A percentile compares a stretch with the other conserved stretches of the same genome.
phyloP scores from a whole-genome alignment of 2,329 filamentous ascomycete genomes.

The Biscogniauxia mediterranea region DNA sequence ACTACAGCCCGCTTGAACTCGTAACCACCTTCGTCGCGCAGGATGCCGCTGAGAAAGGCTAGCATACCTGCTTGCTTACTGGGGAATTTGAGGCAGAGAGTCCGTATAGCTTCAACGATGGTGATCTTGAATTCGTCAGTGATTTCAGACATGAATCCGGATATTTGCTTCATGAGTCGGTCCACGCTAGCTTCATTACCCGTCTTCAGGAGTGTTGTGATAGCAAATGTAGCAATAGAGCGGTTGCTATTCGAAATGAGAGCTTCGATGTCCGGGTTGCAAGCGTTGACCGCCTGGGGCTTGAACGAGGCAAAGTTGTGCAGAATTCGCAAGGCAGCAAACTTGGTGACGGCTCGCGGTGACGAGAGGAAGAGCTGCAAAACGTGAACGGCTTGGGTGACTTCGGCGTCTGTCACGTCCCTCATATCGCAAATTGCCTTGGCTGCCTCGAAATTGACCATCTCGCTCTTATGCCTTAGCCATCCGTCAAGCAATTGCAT shows the following conservation, averaged over 20 bases:
- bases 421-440: slow-evolving; percentile 96
- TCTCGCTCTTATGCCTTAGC: slow-evolving; percentile 97
- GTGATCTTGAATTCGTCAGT: slow-evolving; percentile 99
- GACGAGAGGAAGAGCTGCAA: slow-evolving; percentile 96
- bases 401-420: slow-evolving; percentile 88
- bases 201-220: slow-evolving; percentile 96
- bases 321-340: slow-evolving; percentile 92
- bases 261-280: slow-evolving; percentile 96
- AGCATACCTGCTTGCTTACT: slow-evolving; percentile 98
- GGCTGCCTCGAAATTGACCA: slow-evolving; percentile 98
- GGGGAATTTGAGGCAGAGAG: slow-evolving; percentile 94
- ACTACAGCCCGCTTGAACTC: slow-evolving; percentile 98
- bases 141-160: slow-evolving; percentile 97
- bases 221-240: slow-evolving; percentile 96
- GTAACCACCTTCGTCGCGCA: slow-evolving; percentile 94
- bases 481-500: slow-evolving; percentile 94
- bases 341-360: slow-evolving; percentile 93
- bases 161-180: slow-evolving; percentile 97
- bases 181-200: slow-evolving; percentile 97
- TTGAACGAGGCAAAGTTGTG: slow-evolving; percentile 97
- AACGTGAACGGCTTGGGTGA: slow-evolving; percentile 88
- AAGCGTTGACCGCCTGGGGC: slow-evolving; percentile 84
- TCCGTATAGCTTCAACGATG: slow-evolving; percentile 98
- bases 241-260: slow-evolving; percentile 96
- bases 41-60: slow-evolving; percentile 92